phyloP scores from a whole-genome alignment of 192 early-diverging fungal genomes.

The Powellomyces hirtus region DNA sequence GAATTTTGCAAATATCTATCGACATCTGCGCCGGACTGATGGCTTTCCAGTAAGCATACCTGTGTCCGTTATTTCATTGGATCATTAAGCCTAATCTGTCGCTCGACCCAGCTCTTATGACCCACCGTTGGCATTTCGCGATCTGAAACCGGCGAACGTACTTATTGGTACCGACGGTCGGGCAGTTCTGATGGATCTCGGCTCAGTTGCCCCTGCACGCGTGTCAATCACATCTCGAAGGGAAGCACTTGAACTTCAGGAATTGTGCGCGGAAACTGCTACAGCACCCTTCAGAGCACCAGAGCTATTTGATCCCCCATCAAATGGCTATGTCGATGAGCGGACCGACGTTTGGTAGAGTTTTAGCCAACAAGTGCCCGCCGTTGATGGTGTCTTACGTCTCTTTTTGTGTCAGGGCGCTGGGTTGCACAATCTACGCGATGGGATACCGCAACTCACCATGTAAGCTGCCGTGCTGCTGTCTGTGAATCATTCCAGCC shows the following conservation, averaged over 20 bases:
- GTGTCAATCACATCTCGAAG: constrained; percentile 33
- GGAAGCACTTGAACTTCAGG: constrained; percentile 48
- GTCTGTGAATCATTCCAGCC: background rate
- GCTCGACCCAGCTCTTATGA: constrained; percentile 36
- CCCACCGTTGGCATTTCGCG: constrained; percentile 48
- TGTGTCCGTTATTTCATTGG: background rate
- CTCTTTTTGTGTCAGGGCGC: constrained; percentile 34
- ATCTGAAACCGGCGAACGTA: constrained; percentile 56
- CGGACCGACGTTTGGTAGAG: constrained; percentile 39
- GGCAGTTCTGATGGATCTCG: constrained; percentile 52
- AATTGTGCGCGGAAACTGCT: constrained; percentile 48
- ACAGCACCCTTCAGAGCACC: constrained; percentile 52
- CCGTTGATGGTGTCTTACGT: background rate
- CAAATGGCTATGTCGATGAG: constrained; percentile 35
- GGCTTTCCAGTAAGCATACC: constrained; percentile 52
- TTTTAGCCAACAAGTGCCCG: background rate
- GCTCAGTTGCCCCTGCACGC: constrained; percentile 43
- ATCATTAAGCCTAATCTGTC: too few species aligned
- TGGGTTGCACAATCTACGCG: constrained; percentile 52
- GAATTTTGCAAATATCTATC: constrained; percentile 36
- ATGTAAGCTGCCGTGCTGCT: constrained; percentile 29
- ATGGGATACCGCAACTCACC: constrained; percentile 47
- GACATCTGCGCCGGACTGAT: constrained; percentile 44
- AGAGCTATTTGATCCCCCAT: constrained; percentile 51
- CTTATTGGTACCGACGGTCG: constrained; percentile 30